phyloP scores from a whole-genome alignment of 805 yeast species.

The Wickerhamiella occidentalis region DNA sequence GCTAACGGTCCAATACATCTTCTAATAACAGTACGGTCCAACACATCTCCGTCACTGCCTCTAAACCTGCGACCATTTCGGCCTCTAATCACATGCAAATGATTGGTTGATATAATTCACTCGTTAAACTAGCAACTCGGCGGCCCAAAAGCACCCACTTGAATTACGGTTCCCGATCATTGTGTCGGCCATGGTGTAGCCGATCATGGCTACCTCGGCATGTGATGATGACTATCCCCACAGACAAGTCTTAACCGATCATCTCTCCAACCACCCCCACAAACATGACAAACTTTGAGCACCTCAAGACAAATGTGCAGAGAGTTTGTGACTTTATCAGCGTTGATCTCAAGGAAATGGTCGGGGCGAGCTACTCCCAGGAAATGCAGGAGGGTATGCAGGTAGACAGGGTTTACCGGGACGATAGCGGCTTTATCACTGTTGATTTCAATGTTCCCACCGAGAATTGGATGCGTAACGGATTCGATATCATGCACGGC shows the following conservation, averaged over 20 bases:
- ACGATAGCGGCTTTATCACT: slow-evolving; percentile 13
- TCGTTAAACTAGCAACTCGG: no score
- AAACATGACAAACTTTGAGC: not conserved
- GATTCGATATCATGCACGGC: slow-evolving; percentile 25
- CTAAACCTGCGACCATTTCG: no score
- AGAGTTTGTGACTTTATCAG: slow-evolving; percentile 8
- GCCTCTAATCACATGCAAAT: no score
- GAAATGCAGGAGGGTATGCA: slow-evolving; percentile 14
- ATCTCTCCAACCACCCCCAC: not conserved
- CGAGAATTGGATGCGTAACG: slow-evolving; percentile 18
- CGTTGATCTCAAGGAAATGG: slow-evolving; percentile 4
- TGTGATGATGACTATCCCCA: not conserved
- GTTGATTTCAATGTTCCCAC: slow-evolving; percentile 21
- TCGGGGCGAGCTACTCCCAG: slow-evolving; percentile 16
- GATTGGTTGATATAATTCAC: no score
- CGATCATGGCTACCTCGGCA: not conserved
- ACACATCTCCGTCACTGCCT: no score
- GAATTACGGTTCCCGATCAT: no score
- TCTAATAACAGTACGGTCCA: no score
- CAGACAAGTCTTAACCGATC: not conserved
- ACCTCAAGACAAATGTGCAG: not conserved
- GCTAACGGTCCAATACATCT: no score
- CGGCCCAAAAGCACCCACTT: no score
- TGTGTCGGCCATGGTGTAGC: no score
- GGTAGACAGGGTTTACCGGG: slow-evolving; percentile 14